These are phyloP conservation scores for Phialemonium atrogriseum DNA, from an alignment of 2,329 filamentous ascomycete species.

Conservation along the genomic window DNA sequence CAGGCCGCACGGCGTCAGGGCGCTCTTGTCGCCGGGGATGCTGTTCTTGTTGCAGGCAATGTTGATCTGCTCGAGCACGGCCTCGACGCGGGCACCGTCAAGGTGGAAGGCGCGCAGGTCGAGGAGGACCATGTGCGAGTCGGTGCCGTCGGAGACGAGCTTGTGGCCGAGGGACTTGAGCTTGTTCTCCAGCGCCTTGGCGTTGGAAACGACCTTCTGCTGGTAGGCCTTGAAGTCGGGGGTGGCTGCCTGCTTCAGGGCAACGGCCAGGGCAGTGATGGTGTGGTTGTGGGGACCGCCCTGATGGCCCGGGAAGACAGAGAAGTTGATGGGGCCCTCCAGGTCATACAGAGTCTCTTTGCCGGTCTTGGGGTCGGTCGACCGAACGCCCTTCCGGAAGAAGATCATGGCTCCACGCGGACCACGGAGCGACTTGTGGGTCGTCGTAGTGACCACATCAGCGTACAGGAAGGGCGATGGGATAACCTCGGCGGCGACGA, in stretches of 20 bases:
- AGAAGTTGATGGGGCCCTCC: conserved; percentile 95
- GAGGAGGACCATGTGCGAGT: conserved; percentile 94
- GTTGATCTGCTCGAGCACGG: conserved; percentile 94
- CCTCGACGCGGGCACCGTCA: conserved; percentile 92
- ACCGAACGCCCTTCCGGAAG: conserved; percentile 94
- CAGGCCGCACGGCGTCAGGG: conserved; percentile 87
- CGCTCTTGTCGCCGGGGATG: conserved; percentile 94
- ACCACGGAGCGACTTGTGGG: conserved; percentile 96
- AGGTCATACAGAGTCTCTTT: conserved; percentile 89
- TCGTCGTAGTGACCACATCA: conserved; percentile 96
- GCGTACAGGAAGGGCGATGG: conserved; percentile 87
- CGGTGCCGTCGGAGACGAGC: conserved; percentile 89
- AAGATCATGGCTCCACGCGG: conserved; percentile 99
- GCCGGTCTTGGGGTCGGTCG: conserved; percentile 81
- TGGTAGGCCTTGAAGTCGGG: conserved; percentile 94
- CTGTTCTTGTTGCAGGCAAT: conserved; percentile 99
- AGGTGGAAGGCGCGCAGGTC: conserved; percentile 82
- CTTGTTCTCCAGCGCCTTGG: conserved; percentile 78
- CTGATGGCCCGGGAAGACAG: conserved; percentile 98
- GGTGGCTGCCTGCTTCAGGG: conserved; percentile 84
- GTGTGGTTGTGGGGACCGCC: conserved; percentile 99
- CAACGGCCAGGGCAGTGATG: conserved; percentile 92
- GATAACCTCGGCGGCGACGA: conserved; percentile 88
- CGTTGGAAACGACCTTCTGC: conserved; percentile 84
- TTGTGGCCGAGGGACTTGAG: conserved; percentile 87